phyloP scores from a whole-genome alignment of 2,329 filamentous ascomycete genomes.

The Metarhizium album region DNA sequence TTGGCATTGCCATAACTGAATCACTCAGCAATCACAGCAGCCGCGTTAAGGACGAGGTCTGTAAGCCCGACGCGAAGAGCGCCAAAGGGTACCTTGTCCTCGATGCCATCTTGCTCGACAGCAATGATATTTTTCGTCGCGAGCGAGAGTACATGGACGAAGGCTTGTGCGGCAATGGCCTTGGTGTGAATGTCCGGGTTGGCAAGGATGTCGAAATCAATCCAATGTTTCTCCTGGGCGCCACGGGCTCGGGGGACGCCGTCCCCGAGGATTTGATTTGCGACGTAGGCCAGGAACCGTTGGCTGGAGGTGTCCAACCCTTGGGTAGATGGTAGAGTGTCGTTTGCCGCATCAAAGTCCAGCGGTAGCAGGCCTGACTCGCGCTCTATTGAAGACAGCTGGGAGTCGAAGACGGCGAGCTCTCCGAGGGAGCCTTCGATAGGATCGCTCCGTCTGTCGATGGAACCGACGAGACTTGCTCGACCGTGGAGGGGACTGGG shows the following conservation, averaged over 20 bases:
- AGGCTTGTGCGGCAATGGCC: conserved; percentile 61
- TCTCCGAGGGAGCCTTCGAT: conserved; percentile 19
- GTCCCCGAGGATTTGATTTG: conserved; percentile 23
- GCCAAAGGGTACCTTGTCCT: conserved; percentile 31
- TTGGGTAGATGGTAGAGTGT: conserved; percentile 21
- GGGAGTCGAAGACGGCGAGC: conserved; percentile 22
- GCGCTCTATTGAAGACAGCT: conserved; percentile 21
- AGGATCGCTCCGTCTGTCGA: conserved; percentile 38
- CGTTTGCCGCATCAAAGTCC: conserved; percentile 12
- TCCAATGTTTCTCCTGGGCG: conserved; percentile 28
- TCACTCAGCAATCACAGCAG: neutral
- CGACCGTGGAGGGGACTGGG: conserved; percentile 28
- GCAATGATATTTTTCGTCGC: conserved; percentile 53
- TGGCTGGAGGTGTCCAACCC: conserved; percentile 34
- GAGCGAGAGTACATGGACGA: conserved; percentile 62
- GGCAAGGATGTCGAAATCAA: conserved; percentile 62
- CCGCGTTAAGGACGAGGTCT: too few species aligned
- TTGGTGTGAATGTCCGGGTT: conserved; percentile 41
- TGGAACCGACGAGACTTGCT: conserved; percentile 25
- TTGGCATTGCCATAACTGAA: neutral
- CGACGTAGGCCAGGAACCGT: conserved; percentile 35
- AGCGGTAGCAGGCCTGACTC: conserved; percentile 11
- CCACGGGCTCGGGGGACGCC: conserved; percentile 23
- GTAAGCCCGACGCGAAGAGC: conserved; percentile 20
- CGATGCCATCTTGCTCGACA: conserved; percentile 47